A percentile compares a stretch with the other conserved stretches of the same genome.
These are phyloP conservation scores for Leersia perrieri DNA, from an alignment of 176 grass and related monocot genomes.

Conservation along the genomic window DNA sequence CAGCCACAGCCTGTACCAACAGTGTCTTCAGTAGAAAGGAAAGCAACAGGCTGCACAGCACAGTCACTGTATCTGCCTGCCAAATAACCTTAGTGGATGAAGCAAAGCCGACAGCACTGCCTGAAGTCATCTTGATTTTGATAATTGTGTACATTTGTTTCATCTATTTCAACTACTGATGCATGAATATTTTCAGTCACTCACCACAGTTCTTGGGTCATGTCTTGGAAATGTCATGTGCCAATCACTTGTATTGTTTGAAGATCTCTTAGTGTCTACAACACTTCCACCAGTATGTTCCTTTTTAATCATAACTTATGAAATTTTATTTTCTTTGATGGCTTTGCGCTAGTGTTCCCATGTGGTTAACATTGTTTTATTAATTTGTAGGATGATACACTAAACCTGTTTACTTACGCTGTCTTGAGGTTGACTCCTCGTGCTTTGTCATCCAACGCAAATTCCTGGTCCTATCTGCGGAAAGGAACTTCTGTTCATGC, in stretches of 20 bases:
- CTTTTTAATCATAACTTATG: constrained; percentile 3
- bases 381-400: constrained; percentile 76
- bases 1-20: no score
- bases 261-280: constrained; percentile 92
- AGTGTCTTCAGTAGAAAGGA: no score
- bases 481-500: constrained; percentile 66
- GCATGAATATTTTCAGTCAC: constrained; percentile 68
- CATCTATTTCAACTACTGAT: constrained; percentile 49
- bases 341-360: constrained; percentile 4
- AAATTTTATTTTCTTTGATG: constrained; percentile 25
- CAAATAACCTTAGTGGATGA: no score
- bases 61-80: no score
- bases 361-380: constrained; percentile 16
- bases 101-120: not conserved
- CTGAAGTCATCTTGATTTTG: constrained; percentile 15
- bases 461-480: constrained; percentile 91
- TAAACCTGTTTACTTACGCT: constrained; percentile 77
- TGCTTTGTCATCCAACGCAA: constrained; percentile 73
- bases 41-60: no score
- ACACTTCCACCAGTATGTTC: constrained; percentile 76
- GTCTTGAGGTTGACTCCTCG: constrained; percentile 81
- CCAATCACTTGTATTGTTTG: constrained; percentile 83
- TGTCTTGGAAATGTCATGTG: constrained; percentile 56
- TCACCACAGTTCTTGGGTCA: constrained; percentile 73
- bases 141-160: constrained; percentile 20